phyloP scores from a whole-genome alignment of 257 asterid species.

The Ajuga chamaepitys region DNA sequence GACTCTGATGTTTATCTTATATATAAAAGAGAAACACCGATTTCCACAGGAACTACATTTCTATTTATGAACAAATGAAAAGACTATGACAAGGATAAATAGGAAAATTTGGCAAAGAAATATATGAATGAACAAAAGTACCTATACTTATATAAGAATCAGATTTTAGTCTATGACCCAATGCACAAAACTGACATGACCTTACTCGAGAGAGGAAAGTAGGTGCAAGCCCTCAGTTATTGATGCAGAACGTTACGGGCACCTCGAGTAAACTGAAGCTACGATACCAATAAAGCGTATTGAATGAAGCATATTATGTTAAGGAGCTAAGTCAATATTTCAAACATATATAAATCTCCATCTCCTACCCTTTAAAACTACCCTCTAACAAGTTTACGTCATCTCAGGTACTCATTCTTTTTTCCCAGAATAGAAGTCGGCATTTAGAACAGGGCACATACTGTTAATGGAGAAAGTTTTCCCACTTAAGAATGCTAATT shows the following conservation, averaged over 20 bases:
- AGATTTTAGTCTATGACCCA: not conserved
- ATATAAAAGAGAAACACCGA: not conserved
- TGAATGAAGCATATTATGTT: too few relatives aligned
- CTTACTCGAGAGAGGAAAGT: too few relatives aligned
- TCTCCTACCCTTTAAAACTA: too few relatives aligned
- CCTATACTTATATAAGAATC: not conserved
- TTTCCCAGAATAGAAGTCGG: not conserved
- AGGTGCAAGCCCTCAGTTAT: too few relatives aligned
- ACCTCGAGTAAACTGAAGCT: too few relatives aligned
- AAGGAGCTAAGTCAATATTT: too few relatives aligned
- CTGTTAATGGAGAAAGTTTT: not conserved
- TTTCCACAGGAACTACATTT: not conserved
- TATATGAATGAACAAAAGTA: not conserved
- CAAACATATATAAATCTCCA: too few relatives aligned
- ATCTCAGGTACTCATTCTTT: too few relatives aligned
- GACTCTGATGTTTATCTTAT: not conserved
- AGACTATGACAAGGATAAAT: not conserved
- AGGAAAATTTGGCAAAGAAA: not conserved
- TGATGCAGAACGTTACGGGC: too few relatives aligned
- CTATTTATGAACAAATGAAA: not conserved
- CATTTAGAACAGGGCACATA: not conserved
- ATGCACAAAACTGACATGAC: too few relatives aligned
- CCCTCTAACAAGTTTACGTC: too few relatives aligned
- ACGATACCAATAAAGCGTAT: too few relatives aligned
- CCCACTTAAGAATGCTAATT: not conserved